These are phyloP conservation scores for Arxiozyma telluris DNA, from an alignment of 1,139 yeast species.

Conservation along the genomic window DNA sequence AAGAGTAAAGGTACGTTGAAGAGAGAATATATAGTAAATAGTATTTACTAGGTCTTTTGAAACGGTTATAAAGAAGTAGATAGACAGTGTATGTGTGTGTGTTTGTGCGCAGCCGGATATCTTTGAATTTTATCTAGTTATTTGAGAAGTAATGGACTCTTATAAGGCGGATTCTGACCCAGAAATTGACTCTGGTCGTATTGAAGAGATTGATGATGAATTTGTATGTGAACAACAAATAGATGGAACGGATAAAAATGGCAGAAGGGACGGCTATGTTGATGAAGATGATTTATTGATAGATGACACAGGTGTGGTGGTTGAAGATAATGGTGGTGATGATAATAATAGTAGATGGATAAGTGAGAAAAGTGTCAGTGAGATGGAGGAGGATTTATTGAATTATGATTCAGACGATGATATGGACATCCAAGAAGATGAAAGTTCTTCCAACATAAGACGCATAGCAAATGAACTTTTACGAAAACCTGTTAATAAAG, in stretches of 20 bases:
- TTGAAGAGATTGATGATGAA: background rate
- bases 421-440: conserved; percentile 3
- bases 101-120: too few species aligned
- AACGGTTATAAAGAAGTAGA: too few species aligned
- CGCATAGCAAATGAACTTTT: conserved; percentile 14
- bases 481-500: conserved; percentile 13
- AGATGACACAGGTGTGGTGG: conserved; percentile 13
- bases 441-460: conserved; percentile 8
- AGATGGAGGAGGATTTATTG: conserved; percentile 14
- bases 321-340: conserved; percentile 8
- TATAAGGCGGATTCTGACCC: too few species aligned
- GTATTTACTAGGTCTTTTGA: too few species aligned
- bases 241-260: too few species aligned
- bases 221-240: background rate
- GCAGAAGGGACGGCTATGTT: background rate
- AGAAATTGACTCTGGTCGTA: background rate
- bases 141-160: background rate
- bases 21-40: background rate
- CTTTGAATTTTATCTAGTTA: background rate
- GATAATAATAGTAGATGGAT: background rate
- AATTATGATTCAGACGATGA: conserved; percentile 10
- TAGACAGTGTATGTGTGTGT: background rate
- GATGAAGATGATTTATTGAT: conserved; percentile 4
- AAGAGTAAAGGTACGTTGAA: too few species aligned
- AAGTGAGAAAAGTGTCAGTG: background rate